These are phyloP conservation scores for Hysterium pulicare DNA, from an alignment of 2,329 filamentous ascomycete species.

Conservation along the genomic window DNA sequence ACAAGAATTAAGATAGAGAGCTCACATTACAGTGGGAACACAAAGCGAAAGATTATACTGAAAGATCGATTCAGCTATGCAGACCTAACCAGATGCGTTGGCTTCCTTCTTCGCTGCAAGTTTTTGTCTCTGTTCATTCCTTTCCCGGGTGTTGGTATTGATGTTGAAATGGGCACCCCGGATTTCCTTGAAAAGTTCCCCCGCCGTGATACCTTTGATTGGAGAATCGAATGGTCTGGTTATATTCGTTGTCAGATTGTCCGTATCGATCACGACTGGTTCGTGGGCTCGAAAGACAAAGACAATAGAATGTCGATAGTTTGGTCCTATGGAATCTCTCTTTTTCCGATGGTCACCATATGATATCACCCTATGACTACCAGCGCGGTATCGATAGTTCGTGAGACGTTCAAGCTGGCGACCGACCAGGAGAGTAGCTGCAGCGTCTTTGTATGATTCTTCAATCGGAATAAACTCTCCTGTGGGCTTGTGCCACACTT, in stretches of 20 bases:
- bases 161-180: constrained; percentile 34
- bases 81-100: background rate
- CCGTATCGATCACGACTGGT: constrained; percentile 21
- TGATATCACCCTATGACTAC: constrained; percentile 34
- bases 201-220: constrained; percentile 26
- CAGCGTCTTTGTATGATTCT: constrained; percentile 17
- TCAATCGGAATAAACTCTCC: constrained; percentile 25
- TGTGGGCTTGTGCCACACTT: constrained; percentile 28
- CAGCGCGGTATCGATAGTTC: constrained; percentile 28
- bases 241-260: constrained; percentile 23
- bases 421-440: constrained; percentile 28
- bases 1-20: background rate
- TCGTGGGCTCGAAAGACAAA: constrained; percentile 36
- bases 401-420: constrained; percentile 27
- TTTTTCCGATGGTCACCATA: constrained; percentile 19
- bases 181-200: constrained; percentile 29
- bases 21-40: too few relatives aligned
- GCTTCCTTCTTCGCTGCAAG: constrained; percentile 8
- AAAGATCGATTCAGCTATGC: background rate
- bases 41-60: background rate
- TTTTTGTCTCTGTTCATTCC: constrained; percentile 28
- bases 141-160: constrained; percentile 30
- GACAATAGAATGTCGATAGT: constrained; percentile 34
- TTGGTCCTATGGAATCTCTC: constrained; percentile 4
- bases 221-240: constrained; percentile 26